phyloP scores from a whole-genome alignment of 441 rosid genomes.

The Erodium texanum region DNA sequence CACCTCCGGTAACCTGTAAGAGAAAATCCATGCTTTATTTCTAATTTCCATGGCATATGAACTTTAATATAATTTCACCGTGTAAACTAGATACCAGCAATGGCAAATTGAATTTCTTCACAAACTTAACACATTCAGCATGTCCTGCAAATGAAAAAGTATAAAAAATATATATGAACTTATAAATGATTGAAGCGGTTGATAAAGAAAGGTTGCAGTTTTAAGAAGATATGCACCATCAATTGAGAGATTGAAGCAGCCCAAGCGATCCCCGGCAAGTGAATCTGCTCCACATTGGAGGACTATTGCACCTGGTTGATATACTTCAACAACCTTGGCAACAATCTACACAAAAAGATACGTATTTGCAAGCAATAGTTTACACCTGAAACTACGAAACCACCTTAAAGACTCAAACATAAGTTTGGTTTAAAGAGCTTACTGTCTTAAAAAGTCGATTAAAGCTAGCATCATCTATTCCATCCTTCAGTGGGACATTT shows the following conservation, averaged over 20 bases:
- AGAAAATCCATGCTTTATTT: neutral
- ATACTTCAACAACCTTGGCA: slow-evolving; percentile 81
- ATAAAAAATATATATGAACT: slow-evolving; percentile 2
- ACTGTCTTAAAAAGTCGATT: slow-evolving; percentile 88
- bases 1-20: slow-evolving; percentile 95
- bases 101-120: slow-evolving; percentile 88
- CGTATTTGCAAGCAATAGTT: slow-evolving; percentile 14
- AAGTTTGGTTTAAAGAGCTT: slow-evolving; percentile 23
- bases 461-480: slow-evolving; percentile 91
- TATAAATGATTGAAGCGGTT: slow-evolving; percentile 5
- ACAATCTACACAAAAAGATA: slow-evolving; percentile 49
- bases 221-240: slow-evolving; percentile 71
- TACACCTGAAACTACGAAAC: slow-evolving; percentile 7
- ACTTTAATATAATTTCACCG: slow-evolving; percentile 9
- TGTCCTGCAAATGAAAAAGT: slow-evolving; percentile 47
- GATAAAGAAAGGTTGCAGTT: slow-evolving; percentile 25
- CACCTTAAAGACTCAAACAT: slow-evolving; percentile 11
- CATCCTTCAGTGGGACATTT: slow-evolving; percentile 94
- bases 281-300: slow-evolving; percentile 99
- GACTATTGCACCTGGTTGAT: slow-evolving; percentile 86
- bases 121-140: slow-evolving; percentile 90
- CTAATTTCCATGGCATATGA: neutral
- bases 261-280: slow-evolving; percentile 93
- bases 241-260: slow-evolving; percentile 96
- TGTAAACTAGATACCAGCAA: slow-evolving; percentile 55